Percentiles rank a stretch among this genome's conserved stretches.
Conservation (phyloP, 2,329 filamentous ascomycete species). For the Calonectria hawksworthii region DNA sequence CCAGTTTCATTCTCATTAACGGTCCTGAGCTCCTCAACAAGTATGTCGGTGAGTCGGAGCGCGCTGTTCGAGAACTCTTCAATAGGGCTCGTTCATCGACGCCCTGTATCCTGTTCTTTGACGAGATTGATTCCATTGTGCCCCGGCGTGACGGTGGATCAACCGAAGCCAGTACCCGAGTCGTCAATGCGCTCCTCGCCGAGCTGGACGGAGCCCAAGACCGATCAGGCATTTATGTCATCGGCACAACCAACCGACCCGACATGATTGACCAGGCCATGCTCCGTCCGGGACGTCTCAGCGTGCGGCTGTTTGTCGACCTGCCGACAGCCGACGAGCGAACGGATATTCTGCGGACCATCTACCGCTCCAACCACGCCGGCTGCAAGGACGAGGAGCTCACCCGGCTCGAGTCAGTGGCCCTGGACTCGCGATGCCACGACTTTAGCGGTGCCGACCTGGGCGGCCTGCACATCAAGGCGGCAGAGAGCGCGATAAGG, state of each 20-base stretch:
- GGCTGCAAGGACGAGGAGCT: conserved; percentile 59
- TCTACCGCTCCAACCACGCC: conserved; percentile 63
- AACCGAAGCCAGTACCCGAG: conserved; percentile 86
- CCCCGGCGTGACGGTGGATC: conserved; percentile 84
- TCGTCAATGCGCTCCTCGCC: conserved; percentile 95
- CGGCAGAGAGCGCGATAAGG: conserved; percentile 64
- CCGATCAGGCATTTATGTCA: conserved; percentile 90
- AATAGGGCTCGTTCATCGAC: conserved; percentile 86
- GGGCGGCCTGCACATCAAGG: conserved; percentile 61
- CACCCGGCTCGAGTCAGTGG: conserved; percentile 73
- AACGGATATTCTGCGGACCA: conserved; percentile 85
- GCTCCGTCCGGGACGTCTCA: conserved; percentile 90
- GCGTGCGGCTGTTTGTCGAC: conserved; percentile 90
- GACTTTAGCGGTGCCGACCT: conserved; percentile 82
- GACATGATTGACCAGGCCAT: conserved; percentile 98
- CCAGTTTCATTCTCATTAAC: conserved; percentile 98
- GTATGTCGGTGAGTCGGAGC: conserved; percentile 96
- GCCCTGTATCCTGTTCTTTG: conserved; percentile 97
- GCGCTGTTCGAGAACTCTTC: conserved; percentile 93
- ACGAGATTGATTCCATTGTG: conserved; percentile 94
- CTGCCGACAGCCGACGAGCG: conserved; percentile 84
- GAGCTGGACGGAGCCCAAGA: conserved; percentile 90
- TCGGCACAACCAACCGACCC: conserved; percentile 94
- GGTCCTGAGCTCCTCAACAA: conserved; percentile 97
- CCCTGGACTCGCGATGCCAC: conserved; percentile 75